phyloP scores from a whole-genome alignment of 805 yeast species.

The Candida taoyuanica region DNA sequence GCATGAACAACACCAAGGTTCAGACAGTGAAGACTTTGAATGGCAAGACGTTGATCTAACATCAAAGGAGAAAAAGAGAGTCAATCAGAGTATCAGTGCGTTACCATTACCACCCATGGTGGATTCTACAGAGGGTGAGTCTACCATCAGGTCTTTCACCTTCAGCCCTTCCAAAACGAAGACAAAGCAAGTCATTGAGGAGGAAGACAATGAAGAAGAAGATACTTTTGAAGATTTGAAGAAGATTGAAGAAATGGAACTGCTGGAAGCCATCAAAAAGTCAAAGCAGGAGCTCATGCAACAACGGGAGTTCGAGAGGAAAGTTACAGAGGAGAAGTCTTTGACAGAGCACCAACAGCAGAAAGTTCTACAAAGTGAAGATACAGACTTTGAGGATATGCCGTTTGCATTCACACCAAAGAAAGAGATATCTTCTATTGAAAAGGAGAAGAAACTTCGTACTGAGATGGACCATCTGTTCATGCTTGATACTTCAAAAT shows the following conservation, averaged over 20 bases:
- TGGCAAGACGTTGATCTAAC: slow-evolving; percentile 66
- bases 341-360: neutral
- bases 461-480: slow-evolving; percentile 22
- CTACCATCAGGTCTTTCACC: slow-evolving; percentile 18
- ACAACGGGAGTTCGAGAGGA: slow-evolving; percentile 34
- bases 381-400: slow-evolving; percentile 26
- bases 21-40: slow-evolving; percentile 39
- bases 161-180: slow-evolving; percentile 21
- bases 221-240: slow-evolving; percentile 20
- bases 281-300: slow-evolving; percentile 46
- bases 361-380: slow-evolving; percentile 25
- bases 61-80: slow-evolving; percentile 21
- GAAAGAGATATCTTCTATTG: no score
- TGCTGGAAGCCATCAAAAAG: slow-evolving; percentile 35
- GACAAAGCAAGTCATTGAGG: slow-evolving; percentile 9
- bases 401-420: slow-evolving; percentile 17
- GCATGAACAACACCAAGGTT: slow-evolving; percentile 13
- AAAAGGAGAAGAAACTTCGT: slow-evolving; percentile 7
- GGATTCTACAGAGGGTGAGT: slow-evolving; percentile 14
- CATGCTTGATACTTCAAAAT: slow-evolving; percentile 5
- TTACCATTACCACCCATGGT: slow-evolving; percentile 33
- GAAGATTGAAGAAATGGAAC: slow-evolving; percentile 31
- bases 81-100: slow-evolving; percentile 39
- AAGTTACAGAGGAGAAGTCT: slow-evolving; percentile 7
- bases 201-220: slow-evolving; percentile 17